A percentile compares a stretch with the other conserved stretches of the same genome.
Evolutionary conservation across 164 flowering plant species (phyloP).

Genomic region (Vitis amurensis): DNA sequence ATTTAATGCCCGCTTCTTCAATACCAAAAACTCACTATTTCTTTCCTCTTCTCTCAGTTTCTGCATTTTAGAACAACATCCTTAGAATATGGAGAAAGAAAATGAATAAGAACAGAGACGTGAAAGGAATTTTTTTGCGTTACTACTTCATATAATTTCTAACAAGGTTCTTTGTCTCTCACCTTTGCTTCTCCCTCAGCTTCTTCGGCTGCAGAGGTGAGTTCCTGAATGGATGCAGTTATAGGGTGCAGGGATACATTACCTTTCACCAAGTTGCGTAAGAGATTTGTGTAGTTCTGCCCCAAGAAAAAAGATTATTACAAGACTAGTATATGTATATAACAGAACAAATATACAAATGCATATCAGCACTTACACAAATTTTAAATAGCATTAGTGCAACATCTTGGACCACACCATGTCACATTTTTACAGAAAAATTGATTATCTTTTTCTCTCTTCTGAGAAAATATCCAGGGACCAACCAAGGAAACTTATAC

Average conservation of each 20-base stretch:
- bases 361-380: not conserved
- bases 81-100: not conserved
- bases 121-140: no score
- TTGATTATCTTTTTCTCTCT: not conserved
- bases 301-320: not conserved
- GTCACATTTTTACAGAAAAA: not conserved
- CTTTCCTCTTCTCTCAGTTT: constrained; percentile 40
- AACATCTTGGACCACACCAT: not conserved
- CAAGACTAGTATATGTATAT: not conserved
- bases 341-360: not conserved
- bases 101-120: not conserved
- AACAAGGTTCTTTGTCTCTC: constrained; percentile 16
- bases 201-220: constrained; percentile 51
- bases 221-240: constrained; percentile 46
- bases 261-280: constrained; percentile 45
- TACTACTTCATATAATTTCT: not conserved
- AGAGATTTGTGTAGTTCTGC: constrained; percentile 48
- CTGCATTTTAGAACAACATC: constrained; percentile 33
- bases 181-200: constrained; percentile 63
- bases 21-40: constrained; percentile 14
- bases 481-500: not conserved
- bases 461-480: not conserved
- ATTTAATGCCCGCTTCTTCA: constrained; percentile 64
- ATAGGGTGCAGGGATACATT: constrained; percentile 53
- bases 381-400: not conserved